These are phyloP conservation scores for Grammothele lineata DNA, from an alignment of 768 basidiomycete species.

Conservation along the genomic window DNA sequence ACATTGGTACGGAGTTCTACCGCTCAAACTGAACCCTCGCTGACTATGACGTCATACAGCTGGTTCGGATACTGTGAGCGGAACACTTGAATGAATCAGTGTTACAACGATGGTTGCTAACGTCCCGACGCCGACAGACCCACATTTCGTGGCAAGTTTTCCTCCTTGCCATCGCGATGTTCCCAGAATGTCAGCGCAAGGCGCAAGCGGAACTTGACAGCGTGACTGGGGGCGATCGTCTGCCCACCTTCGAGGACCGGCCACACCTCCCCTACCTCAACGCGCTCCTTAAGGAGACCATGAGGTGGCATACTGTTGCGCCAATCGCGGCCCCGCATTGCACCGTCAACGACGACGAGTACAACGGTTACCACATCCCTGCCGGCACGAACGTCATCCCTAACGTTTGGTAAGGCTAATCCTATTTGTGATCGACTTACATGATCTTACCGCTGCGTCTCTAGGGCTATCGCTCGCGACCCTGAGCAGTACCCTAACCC, in stretches of 20 bases:
- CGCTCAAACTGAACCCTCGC: too few relatives aligned
- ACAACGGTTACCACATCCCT: slow-evolving; percentile 25
- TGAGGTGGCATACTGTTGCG: slow-evolving; percentile 17
- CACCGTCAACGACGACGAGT: slow-evolving; percentile 22
- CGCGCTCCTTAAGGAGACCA: slow-evolving; percentile 17
- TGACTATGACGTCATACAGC: too few relatives aligned
- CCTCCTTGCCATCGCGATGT: slow-evolving; percentile 24
- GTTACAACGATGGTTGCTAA: background rate
- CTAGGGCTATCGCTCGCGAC: slow-evolving; percentile 9
- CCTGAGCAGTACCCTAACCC: slow-evolving; percentile 8
- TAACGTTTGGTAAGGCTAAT: slow-evolving; percentile 17
- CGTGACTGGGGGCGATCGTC: slow-evolving; percentile 8
- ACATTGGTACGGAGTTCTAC: too few relatives aligned
- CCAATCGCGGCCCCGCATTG: slow-evolving; percentile 16
- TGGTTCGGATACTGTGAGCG: background rate
- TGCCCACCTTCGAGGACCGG: slow-evolving; percentile 11
- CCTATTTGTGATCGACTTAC: background rate
- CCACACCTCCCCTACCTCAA: slow-evolving; percentile 17
- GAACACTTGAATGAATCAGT: background rate
- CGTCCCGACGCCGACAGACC: too few relatives aligned
- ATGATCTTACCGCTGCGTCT: background rate
- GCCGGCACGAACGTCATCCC: slow-evolving; percentile 21
- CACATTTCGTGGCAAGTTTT: too few relatives aligned
- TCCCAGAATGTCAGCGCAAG: slow-evolving; percentile 21
- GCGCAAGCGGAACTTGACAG: slow-evolving; percentile 26